A percentile compares a stretch with the other conserved stretches of the same genome.
phyloP scores from a whole-genome alignment of 2,329 filamentous ascomycete genomes.

The Aspergillus tamarii region DNA sequence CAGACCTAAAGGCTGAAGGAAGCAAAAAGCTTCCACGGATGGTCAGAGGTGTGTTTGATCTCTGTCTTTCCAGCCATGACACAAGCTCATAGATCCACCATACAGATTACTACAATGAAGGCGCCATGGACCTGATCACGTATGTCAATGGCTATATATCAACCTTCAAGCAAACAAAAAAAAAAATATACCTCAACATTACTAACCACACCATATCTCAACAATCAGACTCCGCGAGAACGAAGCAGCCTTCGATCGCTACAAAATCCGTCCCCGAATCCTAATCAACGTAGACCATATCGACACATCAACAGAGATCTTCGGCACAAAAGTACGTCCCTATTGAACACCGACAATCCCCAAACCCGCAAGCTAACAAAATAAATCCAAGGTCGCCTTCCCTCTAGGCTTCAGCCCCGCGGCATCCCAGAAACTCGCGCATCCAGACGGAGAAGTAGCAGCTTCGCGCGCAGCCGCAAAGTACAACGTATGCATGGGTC shows the following conservation, averaged over 20 bases:
- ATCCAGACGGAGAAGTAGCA: conserved; percentile 56
- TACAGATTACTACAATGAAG: conserved; percentile 61
- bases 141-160: conserved; percentile 18
- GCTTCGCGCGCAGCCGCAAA: conserved; percentile 52
- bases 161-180: too few species aligned
- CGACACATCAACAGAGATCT: conserved; percentile 49
- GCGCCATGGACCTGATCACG: conserved; percentile 59
- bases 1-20: conserved; percentile 47
- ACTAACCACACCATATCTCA: background rate
- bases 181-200: background rate
- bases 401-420: conserved; percentile 59
- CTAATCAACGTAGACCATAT: conserved; percentile 49
- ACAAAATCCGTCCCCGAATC: conserved; percentile 54
- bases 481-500: conserved; percentile 50
- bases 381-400: conserved; percentile 40
- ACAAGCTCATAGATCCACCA: background rate
- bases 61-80: background rate
- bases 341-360: background rate
- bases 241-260: conserved; percentile 55
- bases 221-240: conserved; percentile 55
- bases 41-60: conserved; percentile 36
- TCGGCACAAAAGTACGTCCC: conserved; percentile 40
- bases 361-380: background rate
- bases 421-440: conserved; percentile 57
- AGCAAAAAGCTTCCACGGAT: conserved; percentile 45